A percentile compares a stretch with the other conserved stretches of the same genome.
Evolutionary conservation across 495 filamentous ascomycete genomes (phyloP).

Genomic region (Aspergillus panamensis): DNA sequence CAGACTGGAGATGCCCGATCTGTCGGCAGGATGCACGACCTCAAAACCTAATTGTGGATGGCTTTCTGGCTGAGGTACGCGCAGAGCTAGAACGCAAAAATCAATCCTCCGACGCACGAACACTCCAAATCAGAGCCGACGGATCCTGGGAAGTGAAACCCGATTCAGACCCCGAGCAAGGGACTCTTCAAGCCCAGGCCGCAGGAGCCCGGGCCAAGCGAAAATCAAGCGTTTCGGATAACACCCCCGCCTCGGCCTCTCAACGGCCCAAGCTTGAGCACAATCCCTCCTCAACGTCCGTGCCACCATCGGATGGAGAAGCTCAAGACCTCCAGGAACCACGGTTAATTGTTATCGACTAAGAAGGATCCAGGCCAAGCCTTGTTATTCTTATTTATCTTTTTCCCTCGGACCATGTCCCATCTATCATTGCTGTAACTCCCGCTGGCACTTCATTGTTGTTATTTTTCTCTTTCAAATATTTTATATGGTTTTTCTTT

Average conservation of each 20-base stretch:
- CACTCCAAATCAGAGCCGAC: conserved; percentile 54
- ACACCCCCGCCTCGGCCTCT: neutral
- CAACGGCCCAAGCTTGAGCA: conserved; percentile 20
- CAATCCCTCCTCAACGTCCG: neutral
- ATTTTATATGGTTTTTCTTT: conserved; percentile 3
- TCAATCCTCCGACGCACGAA: conserved; percentile 44
- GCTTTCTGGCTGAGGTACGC: conserved; percentile 61
- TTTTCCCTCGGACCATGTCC: too few relatives aligned
- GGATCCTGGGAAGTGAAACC: conserved; percentile 54
- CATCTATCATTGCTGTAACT: neutral
- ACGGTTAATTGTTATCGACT: conserved; percentile 37
- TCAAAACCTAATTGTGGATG: conserved; percentile 61
- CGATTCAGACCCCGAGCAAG: conserved; percentile 23
- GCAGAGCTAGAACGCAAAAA: conserved; percentile 40
- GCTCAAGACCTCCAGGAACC: conserved; percentile 9
- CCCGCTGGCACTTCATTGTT: neutral
- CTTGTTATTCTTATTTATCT: too few relatives aligned
- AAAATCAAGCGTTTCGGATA: conserved; percentile 9
- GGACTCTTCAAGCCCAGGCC: neutral
- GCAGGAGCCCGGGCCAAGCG: conserved; percentile 3
- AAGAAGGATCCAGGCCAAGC: too few relatives aligned
- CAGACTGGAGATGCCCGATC: conserved; percentile 80
- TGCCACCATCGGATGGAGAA: neutral
- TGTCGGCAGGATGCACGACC: conserved; percentile 74
- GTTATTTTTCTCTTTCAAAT: neutral